Percentiles rank a stretch among this genome's conserved stretches.
Evolutionary conservation across 495 filamentous ascomycete species (phyloP).

Genomic region (Penicillium cosmopolitanum): DNA sequence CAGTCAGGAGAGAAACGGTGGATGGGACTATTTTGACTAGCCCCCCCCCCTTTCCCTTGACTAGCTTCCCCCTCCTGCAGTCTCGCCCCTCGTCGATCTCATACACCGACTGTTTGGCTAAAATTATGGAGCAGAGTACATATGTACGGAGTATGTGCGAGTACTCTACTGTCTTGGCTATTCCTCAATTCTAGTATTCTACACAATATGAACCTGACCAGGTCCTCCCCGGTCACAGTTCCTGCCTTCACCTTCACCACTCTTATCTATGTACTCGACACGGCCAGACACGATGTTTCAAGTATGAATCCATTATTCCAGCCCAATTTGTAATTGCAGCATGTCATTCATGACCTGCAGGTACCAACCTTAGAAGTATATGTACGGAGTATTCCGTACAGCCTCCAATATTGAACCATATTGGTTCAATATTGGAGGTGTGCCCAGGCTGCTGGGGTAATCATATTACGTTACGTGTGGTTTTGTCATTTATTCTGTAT

Average conservation of each 20-base stretch:
- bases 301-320: not conserved
- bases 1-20: constrained; percentile 21
- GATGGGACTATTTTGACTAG: constrained; percentile 23
- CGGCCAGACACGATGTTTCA: too few species aligned
- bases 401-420: not conserved
- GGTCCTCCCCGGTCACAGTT: too few species aligned
- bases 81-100: constrained; percentile 33
- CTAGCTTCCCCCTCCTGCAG: constrained; percentile 24
- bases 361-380: not conserved
- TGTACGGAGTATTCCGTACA: not conserved
- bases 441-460: constrained; percentile 7
- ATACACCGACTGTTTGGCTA: constrained; percentile 36
- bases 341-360: constrained; percentile 6
- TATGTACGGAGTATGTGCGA: too few species aligned
- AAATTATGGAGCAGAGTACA: not conserved
- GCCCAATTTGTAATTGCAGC: not conserved
- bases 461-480: not conserved
- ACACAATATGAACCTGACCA: too few species aligned
- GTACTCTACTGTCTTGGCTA: too few species aligned
- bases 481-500: not conserved
- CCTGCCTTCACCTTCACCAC: too few species aligned
- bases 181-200: too few species aligned
- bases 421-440: constrained; percentile 8
- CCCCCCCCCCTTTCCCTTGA: constrained; percentile 25
- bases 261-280: too few species aligned